phyloP scores from a whole-genome alignment of 1,139 yeast species.

The Scheffersomyces parashehatae region DNA sequence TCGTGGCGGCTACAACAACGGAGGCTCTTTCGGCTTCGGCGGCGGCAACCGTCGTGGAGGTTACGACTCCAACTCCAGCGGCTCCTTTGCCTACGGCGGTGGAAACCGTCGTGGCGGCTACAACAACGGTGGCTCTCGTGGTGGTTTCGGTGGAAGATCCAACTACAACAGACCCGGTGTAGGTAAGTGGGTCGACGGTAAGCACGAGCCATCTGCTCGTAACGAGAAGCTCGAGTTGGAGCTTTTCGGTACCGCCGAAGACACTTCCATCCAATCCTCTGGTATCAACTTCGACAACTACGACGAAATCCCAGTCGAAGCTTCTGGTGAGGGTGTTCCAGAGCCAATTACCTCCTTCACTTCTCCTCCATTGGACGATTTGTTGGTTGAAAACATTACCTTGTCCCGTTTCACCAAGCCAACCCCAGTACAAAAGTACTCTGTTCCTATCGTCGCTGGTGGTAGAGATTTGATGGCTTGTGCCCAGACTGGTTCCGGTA shows the following conservation, averaged over 20 bases:
- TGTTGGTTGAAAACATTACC: conserved; percentile 83
- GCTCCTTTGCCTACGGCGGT: conserved; percentile 5
- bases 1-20: conserved; percentile 14
- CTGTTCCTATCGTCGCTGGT: conserved; percentile 92
- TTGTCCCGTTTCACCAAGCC: conserved; percentile 92
- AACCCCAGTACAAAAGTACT: conserved; percentile 98
- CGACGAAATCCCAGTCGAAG: conserved; percentile 98
- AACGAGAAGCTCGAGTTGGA: conserved; percentile 75
- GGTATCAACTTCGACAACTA: conserved; percentile 99
- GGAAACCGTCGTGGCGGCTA: conserved; percentile 26
- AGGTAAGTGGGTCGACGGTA: conserved; percentile 85
- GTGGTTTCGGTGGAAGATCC: conserved; percentile 24
- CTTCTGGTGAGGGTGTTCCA: conserved; percentile 92
- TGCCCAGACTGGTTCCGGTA: conserved; percentile 99
- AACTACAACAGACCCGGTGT: conserved; percentile 42
- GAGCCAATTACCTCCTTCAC: conserved; percentile 89
- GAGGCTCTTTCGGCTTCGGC: conserved; percentile 26
- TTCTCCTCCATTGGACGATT: conserved; percentile 86
- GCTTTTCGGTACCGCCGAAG: conserved; percentile 86
- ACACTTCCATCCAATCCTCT: conserved; percentile 79
- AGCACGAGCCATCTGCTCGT: conserved; percentile 79
- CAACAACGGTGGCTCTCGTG: conserved; percentile 26
- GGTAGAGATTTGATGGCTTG: conserved; percentile 99
- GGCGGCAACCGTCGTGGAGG: conserved; percentile 27
- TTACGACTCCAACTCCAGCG: conserved; percentile 16